Base-by-base conservation (phyloP, 441 rosid species). In the Corymbia citriodora region DNA sequence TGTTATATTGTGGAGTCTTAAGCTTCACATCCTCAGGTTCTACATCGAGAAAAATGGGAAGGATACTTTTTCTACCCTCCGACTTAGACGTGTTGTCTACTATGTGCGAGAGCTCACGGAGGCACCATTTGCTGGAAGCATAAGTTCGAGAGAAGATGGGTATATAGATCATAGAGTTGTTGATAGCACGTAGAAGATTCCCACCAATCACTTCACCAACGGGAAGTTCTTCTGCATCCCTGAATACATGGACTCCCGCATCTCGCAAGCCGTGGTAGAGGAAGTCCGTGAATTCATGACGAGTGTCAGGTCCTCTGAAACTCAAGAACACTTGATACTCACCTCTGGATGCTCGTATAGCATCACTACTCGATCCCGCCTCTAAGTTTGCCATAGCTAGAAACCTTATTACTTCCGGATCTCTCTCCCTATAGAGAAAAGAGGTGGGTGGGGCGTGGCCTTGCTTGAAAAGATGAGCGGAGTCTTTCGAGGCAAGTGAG, bases 141-240 rank as follows among this genome's bases (percentile, higher is more conserved):
- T 59, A 59, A 59, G 0, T 59, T 0, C 0, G 1, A 10, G 63
- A 59, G 7, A 59, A 23, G 14, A 59, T 59, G 29, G 29, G 63
- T 10, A 59, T 59, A 0, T 59, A 59, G 2, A 25, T 59, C 7
- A 1, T 25, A 0, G 29, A 59, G 1, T 25, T 59, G 29, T 59
- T 10, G 63, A 59, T 10, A 2, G 25, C 63, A 59, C 0, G 7
- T 59, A 23, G 1, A 59, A 59, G 63, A 6, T 59, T 59, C 7
- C 3, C n/a, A 25, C 1, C 14, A 59, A 59, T 59, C 29, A 59
- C 63, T 59, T 59, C 63, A 0, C 63, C 14, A 1, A 21, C 0
- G 0, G 1, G 0, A 10, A 55, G 61, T 21, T 55, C 11, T 0
- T 0, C 0, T 0, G 25, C 65, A 0, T 59, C 65, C 65, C 0